Base-by-base conservation (phyloP, 148 eudicot genomes). In the Oxyria digyna region DNA sequence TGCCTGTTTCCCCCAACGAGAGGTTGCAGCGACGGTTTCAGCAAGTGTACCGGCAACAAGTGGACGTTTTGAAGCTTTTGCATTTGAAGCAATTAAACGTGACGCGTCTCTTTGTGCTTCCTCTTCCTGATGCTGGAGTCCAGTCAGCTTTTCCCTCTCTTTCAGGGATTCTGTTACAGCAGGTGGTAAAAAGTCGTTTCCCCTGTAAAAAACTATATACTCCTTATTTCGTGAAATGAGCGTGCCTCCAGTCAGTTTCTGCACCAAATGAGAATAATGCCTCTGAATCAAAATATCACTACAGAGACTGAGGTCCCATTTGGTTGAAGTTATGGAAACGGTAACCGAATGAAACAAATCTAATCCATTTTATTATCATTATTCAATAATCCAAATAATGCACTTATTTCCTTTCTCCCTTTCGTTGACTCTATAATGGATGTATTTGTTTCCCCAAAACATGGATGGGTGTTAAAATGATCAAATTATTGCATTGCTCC, bases 31-130 rank as follows among this genome's bases (percentile, higher is more conserved):
- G 70, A 85, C 75, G 12, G 99, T 94, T 78, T 91, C 97, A 62
- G 92, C 82, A 42, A 94, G 91, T 71, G 99, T 94, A 38, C 99
- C 99, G 7, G 99, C 99, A 77, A 94, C 91, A 67, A 87, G 64
- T 46, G 83, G 84, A 48, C 72, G 68, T 71, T 73, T 80, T 21
- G 71, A 38, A 57, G 73, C 74, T 75, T 74, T 77, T n/a, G 80
- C 50, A 42, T 43, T 79, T 72, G 80, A 45, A 45, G 70, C 67
- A 55, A 85, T 75, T 46, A 81, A 55, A 48, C 67, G 42, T 20
- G 81, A 77, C 6, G 87, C 89, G 50, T 75, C 77, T 26, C 81
- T 66, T 20, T 87, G 85, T 40, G 87, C 82, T 73, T 80, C 78
- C 73, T 91, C 99, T 77, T 94, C 99, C 73, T 84, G 82, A 46